Evolutionary conservation across 1,284 basidiomycete species (phyloP).

Genomic region (Cerioporus squamosus): DNA sequence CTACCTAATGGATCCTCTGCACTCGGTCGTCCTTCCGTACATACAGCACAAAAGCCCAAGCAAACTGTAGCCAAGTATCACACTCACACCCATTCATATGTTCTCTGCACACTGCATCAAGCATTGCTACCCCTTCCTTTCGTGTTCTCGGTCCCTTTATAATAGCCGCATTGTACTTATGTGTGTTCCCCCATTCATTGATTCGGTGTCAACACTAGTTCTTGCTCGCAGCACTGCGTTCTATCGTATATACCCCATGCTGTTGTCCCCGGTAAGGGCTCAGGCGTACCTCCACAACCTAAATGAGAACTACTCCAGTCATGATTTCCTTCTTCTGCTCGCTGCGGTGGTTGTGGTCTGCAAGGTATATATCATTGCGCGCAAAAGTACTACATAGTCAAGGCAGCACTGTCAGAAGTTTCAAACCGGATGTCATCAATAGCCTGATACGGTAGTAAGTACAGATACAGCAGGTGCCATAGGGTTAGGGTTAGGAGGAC

Average conservation of each 20-base stretch:
- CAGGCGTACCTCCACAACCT: slow-evolving; percentile 16
- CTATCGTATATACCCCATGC: slow-evolving; percentile 24
- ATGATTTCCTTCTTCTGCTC: too few species aligned
- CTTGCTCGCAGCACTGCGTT: not conserved
- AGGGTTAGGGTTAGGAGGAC: slow-evolving; percentile 1
- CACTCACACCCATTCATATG: slow-evolving; percentile 2
- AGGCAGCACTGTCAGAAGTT: too few species aligned
- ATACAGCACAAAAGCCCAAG: not conserved
- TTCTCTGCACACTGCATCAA: slow-evolving; percentile 2
- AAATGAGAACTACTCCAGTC: not conserved
- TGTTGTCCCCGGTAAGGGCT: slow-evolving; percentile 13
- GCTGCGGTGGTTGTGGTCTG: too few species aligned
- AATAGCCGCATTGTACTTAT: slow-evolving; percentile 24
- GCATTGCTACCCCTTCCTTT: slow-evolving; percentile 20
- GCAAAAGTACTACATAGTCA: too few species aligned
- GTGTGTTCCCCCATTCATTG: slow-evolving; percentile 13
- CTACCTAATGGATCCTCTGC: not conserved
- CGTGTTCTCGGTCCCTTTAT: not conserved
- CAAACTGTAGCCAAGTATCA: slow-evolving; percentile 17
- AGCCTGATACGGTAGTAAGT: too few species aligned
- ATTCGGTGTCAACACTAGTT: not conserved
- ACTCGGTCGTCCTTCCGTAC: not conserved
- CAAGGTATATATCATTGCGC: too few species aligned
- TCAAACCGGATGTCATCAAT: too few species aligned
- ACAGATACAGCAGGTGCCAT: too few species aligned